These are phyloP conservation scores for Pseudocercospora pini-densiflorae DNA, from an alignment of 2,329 filamentous ascomycete genomes.

Conservation along the genomic window DNA sequence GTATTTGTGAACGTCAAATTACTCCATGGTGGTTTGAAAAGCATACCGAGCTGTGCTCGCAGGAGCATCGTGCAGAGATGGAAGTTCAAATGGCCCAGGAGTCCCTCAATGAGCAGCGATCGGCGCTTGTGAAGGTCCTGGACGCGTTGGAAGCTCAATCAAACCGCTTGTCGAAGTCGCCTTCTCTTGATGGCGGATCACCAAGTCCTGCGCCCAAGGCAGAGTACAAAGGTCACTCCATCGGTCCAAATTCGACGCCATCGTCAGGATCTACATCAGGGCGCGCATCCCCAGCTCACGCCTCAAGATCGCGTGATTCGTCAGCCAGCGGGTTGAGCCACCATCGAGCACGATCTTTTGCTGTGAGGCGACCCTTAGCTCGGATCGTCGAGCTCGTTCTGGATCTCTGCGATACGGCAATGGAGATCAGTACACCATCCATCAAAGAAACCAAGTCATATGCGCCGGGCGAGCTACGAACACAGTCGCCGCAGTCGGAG, in stretches of 20 bases:
- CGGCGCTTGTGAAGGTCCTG: conserved; percentile 91
- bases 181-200: conserved; percentile 54
- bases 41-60: conserved; percentile 92
- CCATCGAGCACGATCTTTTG: conserved; percentile 82
- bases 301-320: conserved; percentile 69
- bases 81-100: conserved; percentile 97
- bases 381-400: conserved; percentile 94
- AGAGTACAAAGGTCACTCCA: conserved; percentile 86
- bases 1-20: conserved; percentile 96
- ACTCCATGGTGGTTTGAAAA: conserved; percentile 99
- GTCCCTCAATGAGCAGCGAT: conserved; percentile 86
- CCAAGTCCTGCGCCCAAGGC: conserved; percentile 48
- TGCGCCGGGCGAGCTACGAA: conserved; percentile 76
- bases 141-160: conserved; percentile 85
- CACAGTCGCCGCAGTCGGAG: conserved; percentile 94
- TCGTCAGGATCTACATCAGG: conserved; percentile 74
- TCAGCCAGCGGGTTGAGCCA: conserved; percentile 74
- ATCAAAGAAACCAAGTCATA: conserved; percentile 78
- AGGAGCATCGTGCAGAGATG: conserved; percentile 96
- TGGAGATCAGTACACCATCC: conserved; percentile 92
- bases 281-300: conserved; percentile 69
- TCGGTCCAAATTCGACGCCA: conserved; percentile 69
- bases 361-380: conserved; percentile 83
- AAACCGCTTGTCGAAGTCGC: conserved; percentile 61
- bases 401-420: conserved; percentile 91